Evolutionary conservation across 2,329 filamentous ascomycete species (phyloP).

Genomic region (Alternaria sp.): DNA sequence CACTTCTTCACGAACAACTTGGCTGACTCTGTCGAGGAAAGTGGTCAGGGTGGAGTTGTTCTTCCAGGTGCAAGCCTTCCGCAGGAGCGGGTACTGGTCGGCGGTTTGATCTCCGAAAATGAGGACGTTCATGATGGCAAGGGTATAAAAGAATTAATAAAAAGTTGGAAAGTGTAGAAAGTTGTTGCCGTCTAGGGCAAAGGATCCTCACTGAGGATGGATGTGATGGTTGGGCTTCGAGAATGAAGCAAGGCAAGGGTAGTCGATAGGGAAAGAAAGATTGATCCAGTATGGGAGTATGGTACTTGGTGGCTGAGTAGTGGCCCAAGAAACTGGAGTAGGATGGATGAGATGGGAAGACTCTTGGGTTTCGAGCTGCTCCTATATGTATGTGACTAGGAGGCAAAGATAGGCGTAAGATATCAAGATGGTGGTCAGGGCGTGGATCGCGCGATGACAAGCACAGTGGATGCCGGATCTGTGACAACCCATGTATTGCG

Average conservation of each 20-base stretch:
- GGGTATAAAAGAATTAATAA: slow-evolving; percentile 37
- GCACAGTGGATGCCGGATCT: slow-evolving; percentile 50
- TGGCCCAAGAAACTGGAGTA: slow-evolving; percentile 40
- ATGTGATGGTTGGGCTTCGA: slow-evolving; percentile 8
- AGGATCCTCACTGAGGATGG: slow-evolving; percentile 9
- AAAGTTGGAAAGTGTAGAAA: slow-evolving; percentile 12
- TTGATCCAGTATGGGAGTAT: slow-evolving; percentile 20
- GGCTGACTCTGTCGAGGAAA: slow-evolving; percentile 67
- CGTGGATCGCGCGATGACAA: slow-evolving; percentile 50
- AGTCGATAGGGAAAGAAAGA: slow-evolving; percentile 24
- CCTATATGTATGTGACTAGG: slow-evolving; percentile 47
- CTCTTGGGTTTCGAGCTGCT: slow-evolving; percentile 35
- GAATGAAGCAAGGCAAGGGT: slow-evolving; percentile 18
- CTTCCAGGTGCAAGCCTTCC: slow-evolving; percentile 58
- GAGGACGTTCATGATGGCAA: slow-evolving; percentile 59
- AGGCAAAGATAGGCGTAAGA: slow-evolving; percentile 34
- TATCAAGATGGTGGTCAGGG: slow-evolving; percentile 38
- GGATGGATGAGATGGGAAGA: slow-evolving; percentile 31
- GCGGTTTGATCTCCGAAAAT: slow-evolving; percentile 78
- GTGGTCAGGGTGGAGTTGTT: slow-evolving; percentile 67
- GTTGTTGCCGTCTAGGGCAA: slow-evolving; percentile 14
- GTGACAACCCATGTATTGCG: slow-evolving; percentile 50
- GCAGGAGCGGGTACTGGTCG: slow-evolving; percentile 70
- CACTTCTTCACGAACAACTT: slow-evolving; percentile 68
- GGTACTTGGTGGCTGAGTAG: slow-evolving; percentile 24